phyloP scores from a whole-genome alignment of 495 filamentous ascomycete species.

The Platismatia glauca region DNA sequence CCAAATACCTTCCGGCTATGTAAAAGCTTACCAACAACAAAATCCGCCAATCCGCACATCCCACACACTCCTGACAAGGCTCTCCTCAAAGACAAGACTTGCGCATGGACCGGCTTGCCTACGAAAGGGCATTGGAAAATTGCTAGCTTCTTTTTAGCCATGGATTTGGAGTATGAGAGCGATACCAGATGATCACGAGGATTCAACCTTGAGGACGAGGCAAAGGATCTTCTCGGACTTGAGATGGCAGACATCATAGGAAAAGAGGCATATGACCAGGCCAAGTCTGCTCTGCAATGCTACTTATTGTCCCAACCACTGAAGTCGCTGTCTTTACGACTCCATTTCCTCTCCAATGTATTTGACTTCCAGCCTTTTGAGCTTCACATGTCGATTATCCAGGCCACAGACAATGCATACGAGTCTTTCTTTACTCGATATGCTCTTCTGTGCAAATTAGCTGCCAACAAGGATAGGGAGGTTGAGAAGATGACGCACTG shows the following conservation, averaged over 20 bases:
- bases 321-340: slow-evolving; percentile 1
- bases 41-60: not conserved
- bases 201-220: not conserved
- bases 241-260: slow-evolving; percentile 5
- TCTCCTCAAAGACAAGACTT: not conserved
- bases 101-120: not conserved
- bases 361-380: slow-evolving; percentile 7
- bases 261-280: not conserved
- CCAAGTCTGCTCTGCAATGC: slow-evolving; percentile 6
- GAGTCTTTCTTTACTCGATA: slow-evolving; percentile 19
- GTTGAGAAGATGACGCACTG: slow-evolving; percentile 9
- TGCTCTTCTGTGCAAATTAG: slow-evolving; percentile 9
- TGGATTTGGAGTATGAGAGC: not conserved
- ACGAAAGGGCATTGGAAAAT: no score
- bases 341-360: slow-evolving; percentile 3
- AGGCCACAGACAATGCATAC: slow-evolving; percentile 7
- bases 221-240: not conserved
- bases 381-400: not conserved
- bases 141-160: no score
- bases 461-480: slow-evolving; percentile 8
- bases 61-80: not conserved
- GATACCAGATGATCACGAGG: not conserved
- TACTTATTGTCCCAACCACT: slow-evolving; percentile 6
- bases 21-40: no score
- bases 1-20: no score